Evolutionary conservation across 768 basidiomycete genomes (phyloP).

Genomic region (Amanita fuliginea): DNA sequence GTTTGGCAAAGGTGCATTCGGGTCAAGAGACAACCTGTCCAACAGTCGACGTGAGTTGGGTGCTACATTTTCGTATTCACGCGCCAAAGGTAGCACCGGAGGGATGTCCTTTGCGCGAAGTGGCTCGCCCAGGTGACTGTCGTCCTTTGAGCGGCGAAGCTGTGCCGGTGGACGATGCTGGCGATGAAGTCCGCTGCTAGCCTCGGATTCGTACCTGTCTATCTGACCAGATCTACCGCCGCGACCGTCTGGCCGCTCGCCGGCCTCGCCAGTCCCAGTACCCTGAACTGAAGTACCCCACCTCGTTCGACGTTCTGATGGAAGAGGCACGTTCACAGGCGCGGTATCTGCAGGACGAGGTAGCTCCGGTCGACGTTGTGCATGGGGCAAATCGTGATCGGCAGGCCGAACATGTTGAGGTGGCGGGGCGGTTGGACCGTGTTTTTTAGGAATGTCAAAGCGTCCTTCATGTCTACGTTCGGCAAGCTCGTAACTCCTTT

Average conservation of each 20-base stretch:
- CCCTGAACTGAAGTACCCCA: background rate
- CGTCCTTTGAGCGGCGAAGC: background rate
- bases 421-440: background rate
- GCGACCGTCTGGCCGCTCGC: background rate
- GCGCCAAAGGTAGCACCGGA: background rate
- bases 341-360: background rate
- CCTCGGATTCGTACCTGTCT: background rate
- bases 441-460: background rate
- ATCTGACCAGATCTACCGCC: background rate
- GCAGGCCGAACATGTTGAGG: background rate
- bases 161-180: background rate
- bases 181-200: background rate
- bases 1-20: background rate
- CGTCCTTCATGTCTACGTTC: background rate
- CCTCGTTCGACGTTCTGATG: background rate
- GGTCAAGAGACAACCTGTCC: slow-evolving; percentile 1
- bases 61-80: background rate
- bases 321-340: background rate
- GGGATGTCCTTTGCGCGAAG: background rate
- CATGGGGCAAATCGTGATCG: background rate
- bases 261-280: background rate
- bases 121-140: background rate
- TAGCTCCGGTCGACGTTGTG: background rate
- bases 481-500: background rate
- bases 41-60: background rate